These are phyloP conservation scores for Rhytidiadelphus loreus DNA, from an alignment of 225 moss, liverwort and hornwort genomes.

Conservation along the genomic window DNA sequence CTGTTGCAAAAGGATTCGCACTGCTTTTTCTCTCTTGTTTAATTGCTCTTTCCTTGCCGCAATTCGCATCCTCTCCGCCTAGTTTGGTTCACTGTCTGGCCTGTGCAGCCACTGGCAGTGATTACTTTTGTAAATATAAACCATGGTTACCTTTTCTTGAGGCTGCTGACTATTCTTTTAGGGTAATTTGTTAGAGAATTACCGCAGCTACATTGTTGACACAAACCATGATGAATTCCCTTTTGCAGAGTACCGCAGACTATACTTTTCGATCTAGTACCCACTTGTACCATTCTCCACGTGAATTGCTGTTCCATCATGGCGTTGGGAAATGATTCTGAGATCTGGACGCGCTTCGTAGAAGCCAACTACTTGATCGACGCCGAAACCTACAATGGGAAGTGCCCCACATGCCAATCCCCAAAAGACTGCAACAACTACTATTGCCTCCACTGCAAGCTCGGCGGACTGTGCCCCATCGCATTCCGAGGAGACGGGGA, in stretches of 20 bases:
- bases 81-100: background rate
- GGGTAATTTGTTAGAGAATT: background rate
- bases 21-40: background rate
- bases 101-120: background rate
- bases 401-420: background rate
- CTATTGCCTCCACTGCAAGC: background rate
- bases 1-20: background rate
- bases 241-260: background rate
- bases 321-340: background rate
- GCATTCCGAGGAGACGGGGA: background rate
- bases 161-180: too few relatives aligned
- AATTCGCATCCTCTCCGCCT: background rate
- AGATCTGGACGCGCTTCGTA: background rate
- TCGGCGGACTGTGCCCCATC: background rate
- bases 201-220: background rate
- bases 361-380: background rate
- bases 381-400: background rate
- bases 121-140: background rate
- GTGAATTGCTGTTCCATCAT: background rate
- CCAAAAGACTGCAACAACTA: background rate
- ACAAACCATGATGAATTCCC: background rate
- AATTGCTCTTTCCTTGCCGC: background rate
- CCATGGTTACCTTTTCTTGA: too few relatives aligned
- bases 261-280: too few relatives aligned
- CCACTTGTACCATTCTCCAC: background rate